Conservation (phyloP, 345 rosid species). For the Salix suchowensis region DNA sequence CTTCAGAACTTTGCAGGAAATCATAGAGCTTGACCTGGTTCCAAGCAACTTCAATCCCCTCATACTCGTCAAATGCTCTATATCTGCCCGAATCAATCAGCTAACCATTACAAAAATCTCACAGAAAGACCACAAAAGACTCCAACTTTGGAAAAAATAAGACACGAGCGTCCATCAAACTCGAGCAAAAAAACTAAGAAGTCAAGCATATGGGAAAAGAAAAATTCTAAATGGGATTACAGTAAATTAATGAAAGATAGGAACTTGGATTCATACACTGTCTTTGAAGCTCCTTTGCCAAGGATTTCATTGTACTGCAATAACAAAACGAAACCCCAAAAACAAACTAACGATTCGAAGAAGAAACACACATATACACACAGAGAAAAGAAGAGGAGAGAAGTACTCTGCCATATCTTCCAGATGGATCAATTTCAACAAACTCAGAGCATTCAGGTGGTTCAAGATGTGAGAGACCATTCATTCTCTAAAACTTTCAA, state of each 20-base stretch:
- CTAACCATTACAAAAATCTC: conserved; percentile 21
- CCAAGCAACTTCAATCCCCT: conserved; percentile 98
- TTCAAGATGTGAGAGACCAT: conserved; percentile 47
- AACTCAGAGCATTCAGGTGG: conserved; percentile 52
- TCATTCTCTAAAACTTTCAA: conserved; percentile 41
- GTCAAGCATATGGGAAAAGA: not conserved
- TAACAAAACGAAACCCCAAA: conserved; percentile 4
- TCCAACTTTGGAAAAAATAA: conserved; percentile 10
- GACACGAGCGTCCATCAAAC: conserved; percentile 6
- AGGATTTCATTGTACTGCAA: conserved; percentile 84
- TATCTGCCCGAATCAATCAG: conserved; percentile 48
- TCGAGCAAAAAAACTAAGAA: not conserved
- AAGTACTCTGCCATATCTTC: conserved; percentile 93
- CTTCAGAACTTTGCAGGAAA: conserved; percentile 88
- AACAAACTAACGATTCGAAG: conserved; percentile 4
- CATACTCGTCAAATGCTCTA: conserved; percentile 87
- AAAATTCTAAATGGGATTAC: conserved; percentile 11
- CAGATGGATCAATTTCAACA: conserved; percentile 96
- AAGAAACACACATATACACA: not conserved
- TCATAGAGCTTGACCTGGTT: conserved; percentile 94
- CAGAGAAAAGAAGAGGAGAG: conserved; percentile 12
- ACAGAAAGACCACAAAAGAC: conserved; percentile 12
- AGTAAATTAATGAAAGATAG: conserved; percentile 4
- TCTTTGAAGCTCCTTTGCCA: conserved; percentile 98
- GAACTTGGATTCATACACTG: conserved; percentile 57